Evolutionary conservation across 2,329 filamentous ascomycete genomes (phyloP), one percentile per base, ranked within the genome.

Genomic region (Penicillium sp.): DNA sequence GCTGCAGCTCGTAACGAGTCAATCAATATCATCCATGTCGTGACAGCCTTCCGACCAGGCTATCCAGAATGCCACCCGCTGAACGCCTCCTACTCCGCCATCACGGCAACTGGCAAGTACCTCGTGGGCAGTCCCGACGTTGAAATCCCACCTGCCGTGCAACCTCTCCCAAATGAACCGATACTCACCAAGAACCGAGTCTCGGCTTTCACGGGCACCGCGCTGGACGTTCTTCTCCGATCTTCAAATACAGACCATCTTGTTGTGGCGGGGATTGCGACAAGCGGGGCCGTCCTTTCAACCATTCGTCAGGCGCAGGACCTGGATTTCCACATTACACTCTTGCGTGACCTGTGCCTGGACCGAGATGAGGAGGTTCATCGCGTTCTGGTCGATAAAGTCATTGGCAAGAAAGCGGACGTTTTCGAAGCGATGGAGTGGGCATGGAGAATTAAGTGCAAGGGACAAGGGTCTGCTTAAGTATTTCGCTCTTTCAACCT

Each of bases 241-340:
- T 65, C 66, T 23, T 52, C 64, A 18, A 63, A 60, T 2, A 60
- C 66, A 0, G 54, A 68, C 18, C 60, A 58, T 18, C 39, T 76
- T n/a, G 68, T 72, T 5, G n/a, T 76, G 10, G 63, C 60, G 1
- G 73, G 74, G 1, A 26, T 76, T 14, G 64, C 60, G 23, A 75
- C 73, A 2, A 67, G 70, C 33, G 73, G 72, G 9, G 71, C 68
- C 10, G 72, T 75, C 7, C 56, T 76, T 16, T 74, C 71, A 14
- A 76, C 73, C 3, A 60, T 74, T 23, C 66, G 69, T 11, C 61
- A 71, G 47, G 73, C 71, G 5, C 64, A 64, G 28, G 73, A 76
- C 61, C 46, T 69, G 52, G 74, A 76, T 54, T 75, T 72, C 39
- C 49, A 54, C 11, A 36, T 76, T 39, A 68, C 64, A 5, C 66